Base-by-base conservation (phyloP, 805 yeast species). In the Hanseniaspora vineae region DNA sequence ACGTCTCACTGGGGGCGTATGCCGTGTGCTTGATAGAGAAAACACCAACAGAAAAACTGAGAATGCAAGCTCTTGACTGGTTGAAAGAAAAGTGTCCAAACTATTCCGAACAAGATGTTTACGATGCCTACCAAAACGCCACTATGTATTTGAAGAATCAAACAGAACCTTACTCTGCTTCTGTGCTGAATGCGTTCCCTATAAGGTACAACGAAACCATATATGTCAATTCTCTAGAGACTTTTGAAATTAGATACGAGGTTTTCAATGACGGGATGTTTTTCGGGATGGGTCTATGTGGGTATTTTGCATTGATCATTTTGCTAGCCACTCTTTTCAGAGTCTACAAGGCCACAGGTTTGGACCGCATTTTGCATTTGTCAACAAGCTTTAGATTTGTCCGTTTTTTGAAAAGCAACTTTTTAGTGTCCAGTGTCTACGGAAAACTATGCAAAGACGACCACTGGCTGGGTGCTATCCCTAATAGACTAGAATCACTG, bases 391-490 rank as follows among this genome's bases (percentile, higher is more conserved):
- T 32, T 31, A 39, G 20, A 17, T 29, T n/a, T n/a, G 13, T 19
- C 8, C 20, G 14, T 5, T 39, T 10, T 11, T 40, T 18, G 33
- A 31, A 45, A 37, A 37, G 40, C 19, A 37, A 37, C 5, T 15
- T 37, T n/a, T 23, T 39, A 12, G 10, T 48, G 1, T 33, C 37
- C n/a, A 18, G 40, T 11, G 17, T 18, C 10, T 29, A 44, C 13
- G 20, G 29, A 3, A 20, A 42, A n/a, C n/a, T 48, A 31, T 42
- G 31, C 44, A 42, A 32, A 2, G 31, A 44, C 13, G 50, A 48
- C 20, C n/a, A 68, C 77, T 6, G 42, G 61, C 10, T 68, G 66
- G 57, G 57, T 11, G 35, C 47, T 42, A 37, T 54, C 19, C 58
- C 59, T n/a, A 56, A 58, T 9, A 51, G 59, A 20, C 29, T 50